Base-by-base conservation (phyloP, 805 yeast genomes). In the Wickerhamomyces pijperi region DNA sequence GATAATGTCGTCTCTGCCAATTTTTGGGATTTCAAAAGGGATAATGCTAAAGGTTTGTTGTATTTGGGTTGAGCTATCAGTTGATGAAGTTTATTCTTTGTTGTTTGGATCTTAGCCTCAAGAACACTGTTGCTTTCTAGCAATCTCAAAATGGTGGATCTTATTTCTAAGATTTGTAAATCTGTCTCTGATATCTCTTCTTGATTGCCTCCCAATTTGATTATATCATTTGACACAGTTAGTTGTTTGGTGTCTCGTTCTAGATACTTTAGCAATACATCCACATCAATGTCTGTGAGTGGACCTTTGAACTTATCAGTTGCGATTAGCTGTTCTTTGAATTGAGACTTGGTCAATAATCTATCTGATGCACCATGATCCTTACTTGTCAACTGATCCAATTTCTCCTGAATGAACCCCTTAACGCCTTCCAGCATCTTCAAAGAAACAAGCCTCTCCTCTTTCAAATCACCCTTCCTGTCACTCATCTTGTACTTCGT, bases 1-100 rank as follows among this genome's bases (percentile, higher is more conserved):
- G 37, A 42, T 36, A 65, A 47, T 18, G 64, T 53, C 8, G 50
- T 53, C 28, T 64, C 64, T 3, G 61, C 58, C n/a, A 63, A 38
- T 36, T 56, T 58, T 39, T 58, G 59, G 0, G 64, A 56, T 36
- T 58, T 58, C 21, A 65, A 42, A 18, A 61, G 50, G 36, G 54
- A 58, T 39, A 49, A 50, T 17, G 65, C 64, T 11, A 57, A 45
- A 38, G 48, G 50, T 45, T 38, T 60, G 44, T 40, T 39, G 15
- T 25, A 14, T 13, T 9, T 8, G 4, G 29, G 29, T 7, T 35
- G 36, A 39, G 43, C 47, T 35, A 46, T 43, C 28, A 31, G 34
- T 52, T 39, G 42, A 49, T 7, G 34, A 35, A 38, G 42, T 47
- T 34, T 47, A 44, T 28, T 51, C 54, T n/a, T 23, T 44, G 42